phyloP scores from a whole-genome alignment of 805 yeast species.

The Dipodascus geniculatus region DNA sequence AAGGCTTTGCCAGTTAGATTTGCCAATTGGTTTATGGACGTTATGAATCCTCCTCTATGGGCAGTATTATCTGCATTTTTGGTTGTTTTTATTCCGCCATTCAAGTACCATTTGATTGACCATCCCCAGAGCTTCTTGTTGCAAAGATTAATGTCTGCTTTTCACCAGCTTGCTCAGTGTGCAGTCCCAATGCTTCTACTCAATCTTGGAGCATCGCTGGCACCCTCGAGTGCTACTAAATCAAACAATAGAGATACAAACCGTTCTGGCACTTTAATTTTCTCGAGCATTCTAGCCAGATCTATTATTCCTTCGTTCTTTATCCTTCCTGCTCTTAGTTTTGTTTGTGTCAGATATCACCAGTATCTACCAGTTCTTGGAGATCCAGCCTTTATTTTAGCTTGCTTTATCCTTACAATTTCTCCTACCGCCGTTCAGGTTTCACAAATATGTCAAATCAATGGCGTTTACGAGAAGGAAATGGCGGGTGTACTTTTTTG shows the following conservation, averaged over 20 bases:
- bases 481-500: conserved; percentile 57
- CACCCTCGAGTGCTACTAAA: conserved; percentile 32
- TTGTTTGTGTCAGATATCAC: conserved; percentile 36
- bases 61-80: conserved; percentile 46
- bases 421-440: conserved; percentile 62
- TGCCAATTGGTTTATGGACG: conserved; percentile 12
- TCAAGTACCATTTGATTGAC: conserved; percentile 35
- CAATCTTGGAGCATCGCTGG: conserved; percentile 49
- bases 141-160: conserved; percentile 41
- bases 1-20: not conserved
- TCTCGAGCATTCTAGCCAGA: conserved; percentile 44
- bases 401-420: conserved; percentile 45
- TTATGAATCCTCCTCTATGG: conserved; percentile 58
- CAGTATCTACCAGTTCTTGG: conserved; percentile 32
- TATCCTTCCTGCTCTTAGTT: conserved; percentile 41
- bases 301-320: conserved; percentile 48
- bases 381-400: conserved; percentile 50
- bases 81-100: conserved; percentile 44
- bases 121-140: conserved; percentile 33
- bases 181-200: conserved; percentile 51
- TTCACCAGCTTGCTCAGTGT: conserved; percentile 42
- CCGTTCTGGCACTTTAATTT: conserved; percentile 33
- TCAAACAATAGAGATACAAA: conserved; percentile 29
- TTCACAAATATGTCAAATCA: conserved; percentile 54
- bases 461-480: conserved; percentile 47